Evolutionary conservation across 441 rosid species (phyloP), one percentile per base, ranked within the genome.

Genomic region (Aleurites moluccanus): DNA sequence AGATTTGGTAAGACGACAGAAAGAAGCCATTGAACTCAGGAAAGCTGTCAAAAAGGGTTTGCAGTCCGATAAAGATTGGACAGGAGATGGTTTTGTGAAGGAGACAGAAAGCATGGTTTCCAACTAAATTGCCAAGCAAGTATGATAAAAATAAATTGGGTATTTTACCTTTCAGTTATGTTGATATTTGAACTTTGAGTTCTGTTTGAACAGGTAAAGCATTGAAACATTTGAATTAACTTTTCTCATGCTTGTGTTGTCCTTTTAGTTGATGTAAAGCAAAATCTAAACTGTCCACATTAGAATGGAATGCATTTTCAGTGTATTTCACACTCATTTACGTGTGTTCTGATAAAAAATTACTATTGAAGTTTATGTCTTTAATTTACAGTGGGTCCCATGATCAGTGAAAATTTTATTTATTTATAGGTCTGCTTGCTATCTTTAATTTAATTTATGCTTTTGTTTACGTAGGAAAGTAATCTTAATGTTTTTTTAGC

Each of bases 31-130:
- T 47, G 84, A 78, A 66, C 90, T 82, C 78, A 81, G 98, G 79
- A 92, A 88, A 79, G 97, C 94, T 10, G 61, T 84, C 65, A 91
- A 64, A 83, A 88, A 82, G 74, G 98, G 99, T 20, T 76, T 93
- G 84, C 87, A 87, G 75, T 93, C 98, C n/a, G 98, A 95, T 74
- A 95, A 91, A 80, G 99, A 95, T 42, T 91, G 99, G 99, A 95
- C 98, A 0, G 97, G 97, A 64, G 99, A 96, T 80, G 98, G 99
- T 69, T 95, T 95, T 64, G 98, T 93, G 61, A 87, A 87, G 23
- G 99, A 93, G 83, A 82, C 89, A 1, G 97, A 93, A 80, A 96
- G 97, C 88, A 96, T 96, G 99, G 97, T 92, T 79, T 96, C 97
- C 45, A 93, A 92, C 85, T 90, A 82, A 82, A 66, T 33, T 57